These are phyloP conservation scores for Leccinum ponderosum DNA, from an alignment of 1,284 basidiomycete genomes.

Conservation along the genomic window DNA sequence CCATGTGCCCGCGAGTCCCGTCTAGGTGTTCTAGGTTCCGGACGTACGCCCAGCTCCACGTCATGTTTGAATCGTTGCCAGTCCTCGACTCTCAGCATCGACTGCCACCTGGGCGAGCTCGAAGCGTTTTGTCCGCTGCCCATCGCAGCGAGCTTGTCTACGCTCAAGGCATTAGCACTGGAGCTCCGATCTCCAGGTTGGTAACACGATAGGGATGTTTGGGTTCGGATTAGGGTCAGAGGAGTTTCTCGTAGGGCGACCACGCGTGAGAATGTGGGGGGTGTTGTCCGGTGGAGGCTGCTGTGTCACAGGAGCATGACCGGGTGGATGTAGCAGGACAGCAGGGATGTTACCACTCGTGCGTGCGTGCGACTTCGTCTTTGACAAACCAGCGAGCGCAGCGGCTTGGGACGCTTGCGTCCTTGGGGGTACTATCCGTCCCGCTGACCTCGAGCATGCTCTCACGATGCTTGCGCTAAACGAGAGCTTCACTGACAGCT, in stretches of 20 bases:
- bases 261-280: conserved; percentile 67
- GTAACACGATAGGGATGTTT: conserved; percentile 33
- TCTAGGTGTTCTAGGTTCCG: conserved; percentile 30
- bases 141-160: conserved; percentile 53
- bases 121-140: conserved; percentile 32
- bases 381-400: conserved; percentile 32
- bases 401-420: conserved; percentile 24
- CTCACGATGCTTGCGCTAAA: conserved; percentile 66
- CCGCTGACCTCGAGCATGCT: conserved; percentile 43
- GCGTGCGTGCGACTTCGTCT: conserved; percentile 35
- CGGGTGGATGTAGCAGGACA: conserved; percentile 66
- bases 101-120: conserved; percentile 61
- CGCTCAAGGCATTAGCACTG: conserved; percentile 53
- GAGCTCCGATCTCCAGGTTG: conserved; percentile 43
- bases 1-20: conserved; percentile 37
- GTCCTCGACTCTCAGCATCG: conserved; percentile 77
- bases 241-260: conserved; percentile 36
- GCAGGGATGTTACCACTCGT: conserved; percentile 38
- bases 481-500: conserved; percentile 74
- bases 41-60: conserved; percentile 37
- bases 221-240: conserved; percentile 26
- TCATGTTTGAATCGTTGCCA: conserved; percentile 75
- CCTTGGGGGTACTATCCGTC: conserved; percentile 39
- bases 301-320: conserved; percentile 34
- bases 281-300: conserved; percentile 29